These are phyloP conservation scores for Xylaria sp. DNA, from an alignment of 2,329 filamentous ascomycete species.

Conservation along the genomic window DNA sequence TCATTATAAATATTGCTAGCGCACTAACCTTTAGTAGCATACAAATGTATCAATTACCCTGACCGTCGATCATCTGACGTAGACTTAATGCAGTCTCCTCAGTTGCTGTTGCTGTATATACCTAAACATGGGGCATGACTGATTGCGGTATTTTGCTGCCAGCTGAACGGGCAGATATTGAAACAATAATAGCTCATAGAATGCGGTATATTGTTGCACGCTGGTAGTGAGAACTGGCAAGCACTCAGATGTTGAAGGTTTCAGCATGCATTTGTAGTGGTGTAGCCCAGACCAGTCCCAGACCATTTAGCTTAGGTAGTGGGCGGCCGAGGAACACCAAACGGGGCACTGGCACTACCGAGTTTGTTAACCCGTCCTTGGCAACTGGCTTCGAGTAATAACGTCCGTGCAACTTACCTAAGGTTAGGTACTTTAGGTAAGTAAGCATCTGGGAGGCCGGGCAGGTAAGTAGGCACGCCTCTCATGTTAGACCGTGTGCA, in stretches of 20 bases:
- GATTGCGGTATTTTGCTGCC: conserved; percentile 27
- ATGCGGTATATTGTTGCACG: conserved; percentile 20
- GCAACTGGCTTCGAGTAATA: conserved; percentile 4
- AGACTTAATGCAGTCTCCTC: conserved; percentile 8
- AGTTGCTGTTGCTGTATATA: not conserved
- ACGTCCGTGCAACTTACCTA: not conserved
- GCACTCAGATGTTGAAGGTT: not conserved
- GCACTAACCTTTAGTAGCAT: not conserved
- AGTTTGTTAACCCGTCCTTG: conserved; percentile 18
- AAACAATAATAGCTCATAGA: conserved; percentile 31
- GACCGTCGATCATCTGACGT: conserved; percentile 25
- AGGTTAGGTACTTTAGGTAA: no score
- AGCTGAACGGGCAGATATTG: not conserved
- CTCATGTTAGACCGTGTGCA: not conserved
- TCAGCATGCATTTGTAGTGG: not conserved
- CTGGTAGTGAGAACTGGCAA: conserved; percentile 3
- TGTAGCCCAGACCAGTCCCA: not conserved
- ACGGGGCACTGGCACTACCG: not conserved
- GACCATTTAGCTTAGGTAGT: not conserved
- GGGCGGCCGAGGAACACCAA: conserved; percentile 1
- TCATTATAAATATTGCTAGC: not conserved
- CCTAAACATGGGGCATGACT: not conserved
- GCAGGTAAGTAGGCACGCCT: not conserved
- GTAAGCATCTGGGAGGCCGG: not conserved
- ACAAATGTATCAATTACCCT: not conserved